Percentiles rank a stretch among this genome's conserved stretches.
Evolutionary conservation across 1,284 basidiomycete species (phyloP).

Genomic region (Marasmius sp.): DNA sequence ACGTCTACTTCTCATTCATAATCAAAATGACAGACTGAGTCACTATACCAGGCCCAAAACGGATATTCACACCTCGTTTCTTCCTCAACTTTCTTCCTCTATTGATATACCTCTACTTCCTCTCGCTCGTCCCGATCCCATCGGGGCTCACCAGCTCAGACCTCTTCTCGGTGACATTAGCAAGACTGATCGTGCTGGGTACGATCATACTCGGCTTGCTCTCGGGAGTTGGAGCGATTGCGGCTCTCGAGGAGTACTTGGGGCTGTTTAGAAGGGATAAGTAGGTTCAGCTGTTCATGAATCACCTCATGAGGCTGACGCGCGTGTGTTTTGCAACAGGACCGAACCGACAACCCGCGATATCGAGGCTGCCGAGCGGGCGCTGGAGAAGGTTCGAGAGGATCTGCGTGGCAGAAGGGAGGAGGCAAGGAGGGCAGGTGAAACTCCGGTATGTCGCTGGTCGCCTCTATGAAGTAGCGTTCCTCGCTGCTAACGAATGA

Average conservation of each 20-base stretch:
- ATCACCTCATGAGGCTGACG: background rate
- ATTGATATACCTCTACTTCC: conserved; percentile 51
- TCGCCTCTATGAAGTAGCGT: background rate
- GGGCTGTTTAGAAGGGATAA: conserved; percentile 25
- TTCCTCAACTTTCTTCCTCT: conserved; percentile 51
- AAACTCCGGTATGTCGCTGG: conserved; percentile 28
- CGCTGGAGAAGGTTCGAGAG: conserved; percentile 50
- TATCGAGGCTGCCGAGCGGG: conserved; percentile 46
- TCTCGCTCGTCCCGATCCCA: conserved; percentile 70
- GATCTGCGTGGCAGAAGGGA: conserved; percentile 43
- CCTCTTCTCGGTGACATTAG: conserved; percentile 44
- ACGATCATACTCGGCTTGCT: conserved; percentile 70
- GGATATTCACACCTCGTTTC: conserved; percentile 28
- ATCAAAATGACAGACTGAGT: background rate
- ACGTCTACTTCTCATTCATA: background rate
- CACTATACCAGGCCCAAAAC: conserved; percentile 1
- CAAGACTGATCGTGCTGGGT: conserved; percentile 73
- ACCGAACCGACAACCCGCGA: conserved; percentile 47
- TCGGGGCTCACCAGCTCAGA: conserved; percentile 31
- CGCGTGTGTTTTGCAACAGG: background rate
- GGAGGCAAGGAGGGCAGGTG: conserved; percentile 35
- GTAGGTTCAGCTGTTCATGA: conserved; percentile 8
- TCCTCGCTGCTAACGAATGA: background rate
- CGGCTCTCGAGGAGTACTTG: conserved; percentile 55
- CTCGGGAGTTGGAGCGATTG: conserved; percentile 74